A percentile compares a stretch with the other conserved stretches of the same genome.
These are phyloP conservation scores for Avena sativa DNA, from an alignment of 176 grass and related monocot species.

Conservation along the genomic window DNA sequence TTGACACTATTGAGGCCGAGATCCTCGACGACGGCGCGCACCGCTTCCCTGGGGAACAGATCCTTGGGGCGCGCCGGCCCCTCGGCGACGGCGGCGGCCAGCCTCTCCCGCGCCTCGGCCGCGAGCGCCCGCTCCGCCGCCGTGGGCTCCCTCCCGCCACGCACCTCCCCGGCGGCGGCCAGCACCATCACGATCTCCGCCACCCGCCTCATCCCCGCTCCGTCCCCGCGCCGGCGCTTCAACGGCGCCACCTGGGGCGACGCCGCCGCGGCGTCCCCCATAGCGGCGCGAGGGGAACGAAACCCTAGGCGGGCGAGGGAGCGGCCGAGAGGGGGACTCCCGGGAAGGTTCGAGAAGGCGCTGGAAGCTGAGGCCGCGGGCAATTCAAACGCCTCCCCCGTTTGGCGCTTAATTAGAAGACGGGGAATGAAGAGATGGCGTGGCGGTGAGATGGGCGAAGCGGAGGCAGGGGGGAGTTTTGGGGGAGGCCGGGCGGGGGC, in stretches of 20 bases:
- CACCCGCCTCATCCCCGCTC: slow-evolving; percentile 70
- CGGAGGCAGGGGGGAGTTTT: slow-evolving; percentile 40
- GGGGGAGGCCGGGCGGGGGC: slow-evolving; percentile 35
- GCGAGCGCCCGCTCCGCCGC: slow-evolving; percentile 80
- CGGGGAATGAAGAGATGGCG: slow-evolving; percentile 32
- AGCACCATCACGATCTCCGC: slow-evolving; percentile 97
- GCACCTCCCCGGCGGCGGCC: slow-evolving; percentile 73
- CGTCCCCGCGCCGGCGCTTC: slow-evolving; percentile 59
- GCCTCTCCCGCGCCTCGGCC: slow-evolving; percentile 76
- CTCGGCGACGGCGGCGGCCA: slow-evolving; percentile 58
- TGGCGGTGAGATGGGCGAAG: slow-evolving; percentile 63
- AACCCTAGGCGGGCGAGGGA: slow-evolving; percentile 50
- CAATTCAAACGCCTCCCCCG: slow-evolving; percentile 69
- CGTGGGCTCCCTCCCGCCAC: slow-evolving; percentile 78
- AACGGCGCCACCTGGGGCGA: slow-evolving; percentile 32
- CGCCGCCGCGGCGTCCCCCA: slow-evolving; percentile 49
- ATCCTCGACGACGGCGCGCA: slow-evolving; percentile 88
- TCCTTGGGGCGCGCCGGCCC: slow-evolving; percentile 74
- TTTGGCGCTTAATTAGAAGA: slow-evolving; percentile 80
- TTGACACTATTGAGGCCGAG: slow-evolving; percentile 81
- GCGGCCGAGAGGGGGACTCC: slow-evolving; percentile 23
- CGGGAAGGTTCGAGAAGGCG: slow-evolving; percentile 45
- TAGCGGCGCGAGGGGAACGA: background rate
- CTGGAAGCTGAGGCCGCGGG: slow-evolving; percentile 17
- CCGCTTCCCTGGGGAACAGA: slow-evolving; percentile 87